phyloP scores from a whole-genome alignment of 2,329 filamentous ascomycete species.

The Dactylella cylindrospora region DNA sequence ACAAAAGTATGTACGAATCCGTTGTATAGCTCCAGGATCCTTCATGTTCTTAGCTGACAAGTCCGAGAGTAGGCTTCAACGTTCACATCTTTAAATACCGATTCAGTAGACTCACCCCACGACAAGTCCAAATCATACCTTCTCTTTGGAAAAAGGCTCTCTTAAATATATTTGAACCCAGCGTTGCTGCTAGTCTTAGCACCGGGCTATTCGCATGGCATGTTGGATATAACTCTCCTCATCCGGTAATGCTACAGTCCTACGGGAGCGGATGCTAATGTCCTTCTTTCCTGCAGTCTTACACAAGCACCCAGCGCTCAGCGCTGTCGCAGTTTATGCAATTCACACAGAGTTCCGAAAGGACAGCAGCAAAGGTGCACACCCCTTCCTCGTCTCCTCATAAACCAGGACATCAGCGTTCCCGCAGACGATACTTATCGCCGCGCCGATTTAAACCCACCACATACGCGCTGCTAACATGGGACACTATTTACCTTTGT shows the following conservation, averaged over 20 bases:
- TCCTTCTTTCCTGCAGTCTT: conserved; percentile 46
- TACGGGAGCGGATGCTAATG: neutral
- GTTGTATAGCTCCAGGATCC: no score
- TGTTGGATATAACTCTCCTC: no score
- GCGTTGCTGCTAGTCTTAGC: no score
- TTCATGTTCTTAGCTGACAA: no score
- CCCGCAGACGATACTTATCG: neutral
- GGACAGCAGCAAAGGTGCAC: conserved; percentile 47
- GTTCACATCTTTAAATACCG: no score
- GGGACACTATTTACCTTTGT: neutral
- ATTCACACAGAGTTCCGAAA: conserved; percentile 47
- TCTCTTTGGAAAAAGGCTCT: no score
- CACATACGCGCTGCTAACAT: neutral
- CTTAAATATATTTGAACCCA: no score
- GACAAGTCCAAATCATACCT: no score
- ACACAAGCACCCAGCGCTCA: conserved; percentile 45
- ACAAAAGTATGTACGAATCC: no score
- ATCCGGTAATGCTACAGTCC: neutral
- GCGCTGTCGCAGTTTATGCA: conserved; percentile 48
- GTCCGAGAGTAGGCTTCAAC: no score
- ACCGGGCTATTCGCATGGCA: conserved; percentile 28
- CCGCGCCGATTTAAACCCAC: neutral
- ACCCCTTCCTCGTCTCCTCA: neutral
- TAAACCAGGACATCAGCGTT: no score
- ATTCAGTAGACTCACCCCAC: no score